These are phyloP conservation scores for Thraustochytrium sp. DNA, from an alignment of 352 stramenopile genomes.

Conservation along the genomic window DNA sequence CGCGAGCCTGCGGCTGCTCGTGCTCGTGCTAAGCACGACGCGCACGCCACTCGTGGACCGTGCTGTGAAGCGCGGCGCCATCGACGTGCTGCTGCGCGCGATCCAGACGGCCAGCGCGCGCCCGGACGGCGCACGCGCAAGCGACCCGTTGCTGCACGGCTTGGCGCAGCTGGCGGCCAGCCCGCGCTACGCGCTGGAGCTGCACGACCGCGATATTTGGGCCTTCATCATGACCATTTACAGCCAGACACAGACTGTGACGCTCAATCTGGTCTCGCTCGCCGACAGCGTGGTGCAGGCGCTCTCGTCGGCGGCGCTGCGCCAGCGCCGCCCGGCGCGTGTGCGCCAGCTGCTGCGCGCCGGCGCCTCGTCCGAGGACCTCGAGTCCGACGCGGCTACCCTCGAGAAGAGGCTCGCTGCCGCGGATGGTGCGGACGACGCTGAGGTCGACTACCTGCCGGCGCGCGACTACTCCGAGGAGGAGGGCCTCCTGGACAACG, in stretches of 20 bases:
- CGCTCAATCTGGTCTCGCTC: not conserved
- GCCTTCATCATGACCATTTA: not conserved
- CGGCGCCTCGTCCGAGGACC: too few relatives aligned
- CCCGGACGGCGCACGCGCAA: not conserved
- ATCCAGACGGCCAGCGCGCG: not conserved
- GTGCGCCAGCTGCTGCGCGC: not conserved
- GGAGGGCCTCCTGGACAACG: not conserved
- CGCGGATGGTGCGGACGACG: not conserved
- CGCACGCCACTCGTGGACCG: not conserved
- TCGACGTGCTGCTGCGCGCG: not conserved
- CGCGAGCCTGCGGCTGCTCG: not conserved
- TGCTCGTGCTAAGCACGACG: not conserved
- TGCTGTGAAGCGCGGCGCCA: not conserved
- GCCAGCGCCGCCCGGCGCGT: not conserved
- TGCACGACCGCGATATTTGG: conserved; percentile 3
- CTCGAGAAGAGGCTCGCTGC: not conserved
- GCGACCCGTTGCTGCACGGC: not conserved
- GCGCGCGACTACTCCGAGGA: not conserved
- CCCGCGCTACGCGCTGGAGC: not conserved
- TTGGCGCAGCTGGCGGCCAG: not conserved
- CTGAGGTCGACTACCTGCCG: not conserved
- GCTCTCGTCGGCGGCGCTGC: not conserved
- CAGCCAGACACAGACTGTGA: not conserved
- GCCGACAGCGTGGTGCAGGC: not conserved
- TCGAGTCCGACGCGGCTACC: not conserved